Evolutionary conservation across 768 basidiomycete species (phyloP).

Genomic region (Xanthoconium stramineum): DNA sequence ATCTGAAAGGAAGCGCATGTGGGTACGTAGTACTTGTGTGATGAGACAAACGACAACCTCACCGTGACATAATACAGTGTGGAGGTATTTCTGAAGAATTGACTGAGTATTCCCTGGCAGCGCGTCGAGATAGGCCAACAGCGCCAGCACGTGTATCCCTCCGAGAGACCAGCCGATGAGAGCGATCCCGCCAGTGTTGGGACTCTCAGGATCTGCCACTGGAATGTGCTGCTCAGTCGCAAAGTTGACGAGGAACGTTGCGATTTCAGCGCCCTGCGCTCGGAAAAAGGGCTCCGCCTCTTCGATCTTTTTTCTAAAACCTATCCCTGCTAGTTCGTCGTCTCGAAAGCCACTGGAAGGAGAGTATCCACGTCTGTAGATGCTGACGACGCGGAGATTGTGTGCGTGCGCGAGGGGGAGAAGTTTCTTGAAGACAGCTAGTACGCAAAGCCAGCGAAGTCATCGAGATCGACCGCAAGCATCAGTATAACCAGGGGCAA

Average conservation of each 20-base stretch:
- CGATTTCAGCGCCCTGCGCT: constrained; percentile 17
- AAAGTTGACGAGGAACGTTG: constrained; percentile 16
- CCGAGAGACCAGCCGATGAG: constrained; percentile 23
- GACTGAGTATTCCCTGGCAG: constrained; percentile 1
- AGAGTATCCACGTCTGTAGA: constrained; percentile 26
- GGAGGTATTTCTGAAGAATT: constrained; percentile 16
- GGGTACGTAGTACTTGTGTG: not conserved
- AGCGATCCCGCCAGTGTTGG: constrained; percentile 11
- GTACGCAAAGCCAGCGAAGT: too few relatives aligned
- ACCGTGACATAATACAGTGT: constrained; percentile 21
- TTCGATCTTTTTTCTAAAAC: constrained; percentile 13
- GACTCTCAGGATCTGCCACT: not conserved
- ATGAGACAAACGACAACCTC: not conserved
- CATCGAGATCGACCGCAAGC: too few relatives aligned
- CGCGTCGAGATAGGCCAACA: constrained; percentile 16
- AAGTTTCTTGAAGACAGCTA: constrained; percentile 14
- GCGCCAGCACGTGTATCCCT: constrained; percentile 7
- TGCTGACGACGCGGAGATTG: constrained; percentile 21
- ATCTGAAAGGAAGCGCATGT: constrained; percentile 5
- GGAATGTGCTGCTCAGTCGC: constrained; percentile 17
- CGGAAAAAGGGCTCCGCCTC: constrained; percentile 16
- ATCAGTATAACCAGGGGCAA: too few relatives aligned
- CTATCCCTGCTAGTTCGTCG: constrained; percentile 8
- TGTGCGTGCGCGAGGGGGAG: constrained; percentile 22
- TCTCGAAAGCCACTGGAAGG: constrained; percentile 25